Evolutionary conservation across 495 filamentous ascomycete genomes (phyloP), one percentile per base, ranked within the genome.

Genomic region (Xylona heveae): DNA sequence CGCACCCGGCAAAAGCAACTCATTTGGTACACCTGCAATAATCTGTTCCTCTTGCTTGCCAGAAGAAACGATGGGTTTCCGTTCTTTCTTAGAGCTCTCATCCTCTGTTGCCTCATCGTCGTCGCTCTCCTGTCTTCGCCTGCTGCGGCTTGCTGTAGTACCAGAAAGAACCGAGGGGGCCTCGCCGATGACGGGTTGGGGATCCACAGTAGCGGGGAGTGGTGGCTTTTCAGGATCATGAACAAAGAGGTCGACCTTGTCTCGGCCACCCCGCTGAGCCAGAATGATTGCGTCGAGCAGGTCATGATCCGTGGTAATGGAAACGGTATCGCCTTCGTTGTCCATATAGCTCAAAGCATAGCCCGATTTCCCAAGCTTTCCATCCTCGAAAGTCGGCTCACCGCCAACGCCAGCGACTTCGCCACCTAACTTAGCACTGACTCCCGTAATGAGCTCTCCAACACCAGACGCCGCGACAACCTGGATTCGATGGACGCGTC

Each of bases 221-320:
- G 88, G 72, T 5, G 88, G 74, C 46, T 82, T 77, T 26, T 78
- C 63, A 6, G 85, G 88, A 46, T 99, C 78, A 47, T 95, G 88
- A 31, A 99, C 84, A 44, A 92, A 95, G 7, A 99, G 61, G 41
- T 99, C 85, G 19, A 99, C 88, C 62, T 95, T 99, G 35, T 92
- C 85, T 23, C 68, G 69, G 34, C 57, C 70, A 28, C 67, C 61
- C 10, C 73, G 74, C 28, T 78, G 73, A 2, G 90, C 74, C 18
- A 94, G 66, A 8, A 69, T 55, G 37, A 99, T 82, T 3, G 88
- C 83, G 50, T 99, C 88, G 3, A 85, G 50, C 23, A 99, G 66
- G 48, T 99, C 88, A 35, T 78, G 71, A 46, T 94, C 83, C 0
- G 84, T 94, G 17, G 90, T 99, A 49, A 99, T 90, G 28, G 83